phyloP scores from a whole-genome alignment of 495 filamentous ascomycete species.

The Stereocaulon alpinum region DNA sequence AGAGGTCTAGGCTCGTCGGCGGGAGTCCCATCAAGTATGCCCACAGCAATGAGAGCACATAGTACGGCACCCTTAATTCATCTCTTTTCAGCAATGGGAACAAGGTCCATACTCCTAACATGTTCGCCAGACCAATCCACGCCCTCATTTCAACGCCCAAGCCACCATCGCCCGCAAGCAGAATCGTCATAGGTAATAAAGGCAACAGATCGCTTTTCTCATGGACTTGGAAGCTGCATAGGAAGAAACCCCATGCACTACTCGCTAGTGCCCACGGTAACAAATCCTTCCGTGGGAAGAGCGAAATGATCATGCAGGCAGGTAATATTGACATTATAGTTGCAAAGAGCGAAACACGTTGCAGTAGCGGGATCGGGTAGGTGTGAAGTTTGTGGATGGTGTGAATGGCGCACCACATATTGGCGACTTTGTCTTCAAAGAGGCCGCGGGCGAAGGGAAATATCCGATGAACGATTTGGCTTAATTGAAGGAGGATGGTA shows the following conservation, averaged over 20 bases:
- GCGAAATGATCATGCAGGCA: constrained; percentile 68
- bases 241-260: constrained; percentile 91
- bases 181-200: constrained; percentile 79
- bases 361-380: constrained; percentile 44
- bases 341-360: constrained; percentile 63
- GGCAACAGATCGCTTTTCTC: constrained; percentile 93
- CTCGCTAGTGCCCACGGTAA: constrained; percentile 69
- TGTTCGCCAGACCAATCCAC: constrained; percentile 90
- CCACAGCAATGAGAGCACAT: constrained; percentile 75
- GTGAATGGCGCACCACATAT: constrained; percentile 91
- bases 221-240: constrained; percentile 95
- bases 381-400: constrained; percentile 74
- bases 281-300: constrained; percentile 63
- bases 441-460: constrained; percentile 90
- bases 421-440: constrained; percentile 98
- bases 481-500: constrained; percentile 59
- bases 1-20: constrained; percentile 58
- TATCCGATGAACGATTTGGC: constrained; percentile 76
- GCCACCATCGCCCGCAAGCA: constrained; percentile 67
- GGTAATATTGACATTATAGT: constrained; percentile 68
- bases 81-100: constrained; percentile 83
- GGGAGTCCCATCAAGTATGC: constrained; percentile 82
- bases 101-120: constrained; percentile 87
- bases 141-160: constrained; percentile 63
- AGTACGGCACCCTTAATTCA: constrained; percentile 72